Evolutionary conservation across 305 asterid genomes (phyloP).

Genomic region (Fraxinus platypoda): DNA sequence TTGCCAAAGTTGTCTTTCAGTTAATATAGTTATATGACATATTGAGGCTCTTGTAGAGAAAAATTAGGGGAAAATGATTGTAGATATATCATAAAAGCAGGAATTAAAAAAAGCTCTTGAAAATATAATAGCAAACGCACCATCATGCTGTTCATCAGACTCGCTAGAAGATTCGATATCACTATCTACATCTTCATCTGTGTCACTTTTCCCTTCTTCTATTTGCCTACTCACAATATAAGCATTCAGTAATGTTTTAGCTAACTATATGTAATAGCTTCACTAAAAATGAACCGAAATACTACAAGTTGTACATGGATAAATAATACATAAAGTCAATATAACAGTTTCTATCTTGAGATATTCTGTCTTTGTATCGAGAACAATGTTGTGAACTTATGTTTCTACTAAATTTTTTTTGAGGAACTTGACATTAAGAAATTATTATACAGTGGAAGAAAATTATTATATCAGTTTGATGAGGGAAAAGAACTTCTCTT

Average conservation of each 20-base stretch:
- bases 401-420: not conserved
- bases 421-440: not conserved
- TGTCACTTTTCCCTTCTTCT: slow-evolving; percentile 59
- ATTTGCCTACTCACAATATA: slow-evolving; percentile 47
- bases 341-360: not conserved
- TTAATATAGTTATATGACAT: not conserved
- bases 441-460: not conserved
- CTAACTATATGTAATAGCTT: not conserved
- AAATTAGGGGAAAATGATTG: not conserved
- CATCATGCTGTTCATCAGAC: slow-evolving; percentile 37
- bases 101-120: not conserved
- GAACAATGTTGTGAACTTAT: not conserved
- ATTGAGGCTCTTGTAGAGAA: not conserved
- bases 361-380: not conserved
- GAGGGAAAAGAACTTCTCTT: not conserved
- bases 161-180: slow-evolving; percentile 34
- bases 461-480: not conserved
- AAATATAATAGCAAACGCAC: slow-evolving; percentile 29
- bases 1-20: not conserved
- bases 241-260: slow-evolving; percentile 1
- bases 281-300: not conserved
- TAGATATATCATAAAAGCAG: not conserved
- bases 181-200: slow-evolving; percentile 48
- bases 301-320: too few species aligned
- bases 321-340: too few species aligned